Conservation (phyloP, 352 stramenopile species). For the Saprolegnia diclina region DNA sequence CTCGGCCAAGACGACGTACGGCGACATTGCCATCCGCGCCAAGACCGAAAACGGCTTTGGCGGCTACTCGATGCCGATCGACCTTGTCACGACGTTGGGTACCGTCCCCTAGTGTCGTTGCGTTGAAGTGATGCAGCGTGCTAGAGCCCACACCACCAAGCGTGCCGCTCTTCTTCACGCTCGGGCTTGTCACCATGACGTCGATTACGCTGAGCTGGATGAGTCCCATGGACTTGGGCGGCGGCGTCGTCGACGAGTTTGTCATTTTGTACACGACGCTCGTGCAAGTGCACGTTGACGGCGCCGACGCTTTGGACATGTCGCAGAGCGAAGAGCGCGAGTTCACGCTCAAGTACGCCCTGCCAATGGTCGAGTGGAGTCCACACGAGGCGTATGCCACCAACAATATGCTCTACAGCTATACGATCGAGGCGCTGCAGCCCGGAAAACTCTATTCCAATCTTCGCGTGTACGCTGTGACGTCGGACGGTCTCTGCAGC, state of each 20-base stretch:
- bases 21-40: slow-evolving; percentile 21
- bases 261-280: slow-evolving; percentile 59
- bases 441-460: slow-evolving; percentile 60
- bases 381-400: slow-evolving; percentile 31
- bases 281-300: slow-evolving; percentile 46
- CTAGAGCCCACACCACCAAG: slow-evolving; percentile 32
- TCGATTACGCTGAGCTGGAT: slow-evolving; percentile 64
- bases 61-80: slow-evolving; percentile 14
- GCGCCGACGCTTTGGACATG: slow-evolving; percentile 34
- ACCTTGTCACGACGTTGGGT: slow-evolving; percentile 12
- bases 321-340: slow-evolving; percentile 53
- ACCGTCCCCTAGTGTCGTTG: background rate
- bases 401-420: slow-evolving; percentile 32
- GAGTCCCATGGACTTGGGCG: slow-evolving; percentile 51
- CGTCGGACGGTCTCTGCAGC: slow-evolving; percentile 45
- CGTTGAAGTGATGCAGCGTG: background rate
- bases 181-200: slow-evolving; percentile 48
- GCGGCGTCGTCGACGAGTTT: slow-evolving; percentile 54
- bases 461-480: slow-evolving; percentile 60
- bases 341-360: slow-evolving; percentile 48
- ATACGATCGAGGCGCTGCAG: slow-evolving; percentile 34
- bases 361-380: slow-evolving; percentile 30
- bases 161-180: slow-evolving; percentile 41
- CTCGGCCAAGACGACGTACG: slow-evolving; percentile 21
- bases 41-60: slow-evolving; percentile 27